phyloP scores from a whole-genome alignment of 192 early-diverging fungal species.

The Gaertneriomyces semiglobifer region DNA sequence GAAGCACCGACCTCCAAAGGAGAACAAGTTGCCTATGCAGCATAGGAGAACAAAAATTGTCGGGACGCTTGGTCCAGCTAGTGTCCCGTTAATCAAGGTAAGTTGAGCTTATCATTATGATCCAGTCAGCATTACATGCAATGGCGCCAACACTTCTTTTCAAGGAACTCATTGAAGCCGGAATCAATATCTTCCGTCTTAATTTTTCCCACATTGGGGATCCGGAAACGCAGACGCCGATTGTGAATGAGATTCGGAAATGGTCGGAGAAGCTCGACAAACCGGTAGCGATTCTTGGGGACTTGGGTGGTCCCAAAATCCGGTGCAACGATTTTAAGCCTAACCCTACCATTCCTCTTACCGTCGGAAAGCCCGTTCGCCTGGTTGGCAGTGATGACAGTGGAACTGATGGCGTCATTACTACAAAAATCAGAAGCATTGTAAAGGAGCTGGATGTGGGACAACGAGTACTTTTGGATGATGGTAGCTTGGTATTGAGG shows the following conservation, averaged over 20 bases:
- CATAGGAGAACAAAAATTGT: constrained; percentile 42
- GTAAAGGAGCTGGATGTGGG: constrained; percentile 44
- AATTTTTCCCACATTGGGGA: constrained; percentile 54
- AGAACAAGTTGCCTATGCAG: constrained; percentile 1
- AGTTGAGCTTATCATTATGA: background rate
- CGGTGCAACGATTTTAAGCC: constrained; percentile 52
- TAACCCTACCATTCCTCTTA: constrained; percentile 40
- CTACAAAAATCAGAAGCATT: constrained; percentile 40
- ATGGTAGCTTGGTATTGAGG: constrained; percentile 42
- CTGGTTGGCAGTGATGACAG: constrained; percentile 34
- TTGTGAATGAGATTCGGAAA: constrained; percentile 48
- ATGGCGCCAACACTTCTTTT: background rate
- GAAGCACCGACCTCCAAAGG: too few relatives aligned
- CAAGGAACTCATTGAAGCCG: constrained; percentile 31
- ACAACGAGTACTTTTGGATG: constrained; percentile 53
- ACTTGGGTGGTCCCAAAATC: constrained; percentile 56
- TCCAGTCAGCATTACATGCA: background rate
- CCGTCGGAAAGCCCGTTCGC: constrained; percentile 19
- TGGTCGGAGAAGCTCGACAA: constrained; percentile 35
- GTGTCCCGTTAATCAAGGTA: constrained; percentile 41
- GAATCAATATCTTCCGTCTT: constrained; percentile 51
- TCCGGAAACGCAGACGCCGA: constrained; percentile 42
- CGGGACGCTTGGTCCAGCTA: constrained; percentile 55
- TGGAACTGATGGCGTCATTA: constrained; percentile 43
- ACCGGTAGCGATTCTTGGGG: constrained; percentile 51